A percentile compares a stretch with the other conserved stretches of the same genome.
phyloP scores from a whole-genome alignment of 148 eudicot genomes.

The Camellia granthamiana region DNA sequence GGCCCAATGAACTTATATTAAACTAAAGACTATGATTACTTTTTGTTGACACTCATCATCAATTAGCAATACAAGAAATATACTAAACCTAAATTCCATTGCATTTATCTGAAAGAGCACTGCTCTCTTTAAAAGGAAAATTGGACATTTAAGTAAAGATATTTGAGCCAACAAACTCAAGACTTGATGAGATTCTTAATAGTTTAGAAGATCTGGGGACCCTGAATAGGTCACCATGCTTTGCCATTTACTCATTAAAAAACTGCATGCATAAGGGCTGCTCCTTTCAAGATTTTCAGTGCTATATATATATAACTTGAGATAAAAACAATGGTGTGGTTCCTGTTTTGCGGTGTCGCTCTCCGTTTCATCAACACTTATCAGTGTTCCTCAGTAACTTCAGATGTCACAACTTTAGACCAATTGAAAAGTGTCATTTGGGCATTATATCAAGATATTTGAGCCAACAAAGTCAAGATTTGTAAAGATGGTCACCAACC shows the following conservation, averaged over 20 bases:
- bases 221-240: background rate
- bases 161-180: no score
- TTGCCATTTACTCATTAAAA: background rate
- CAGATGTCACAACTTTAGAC: background rate
- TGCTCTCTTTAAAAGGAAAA: no score
- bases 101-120: no score
- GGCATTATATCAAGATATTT: background rate
- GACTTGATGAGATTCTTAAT: no score
- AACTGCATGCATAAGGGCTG: background rate
- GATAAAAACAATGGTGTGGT: background rate
- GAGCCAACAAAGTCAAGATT: background rate
- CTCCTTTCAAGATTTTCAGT: background rate
- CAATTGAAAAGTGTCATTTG: background rate
- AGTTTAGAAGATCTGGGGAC: background rate
- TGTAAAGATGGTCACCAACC: background rate
- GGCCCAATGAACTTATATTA: no score
- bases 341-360: background rate
- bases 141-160: no score
- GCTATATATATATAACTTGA: background rate
- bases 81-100: no score
- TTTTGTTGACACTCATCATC: no score
- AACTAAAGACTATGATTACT: no score
- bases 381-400: background rate
- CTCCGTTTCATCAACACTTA: background rate
- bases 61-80: no score